These are phyloP conservation scores for Amoebophrya sp. DNA, from an alignment of 169 alveolate genomes.

Conservation along the genomic window DNA sequence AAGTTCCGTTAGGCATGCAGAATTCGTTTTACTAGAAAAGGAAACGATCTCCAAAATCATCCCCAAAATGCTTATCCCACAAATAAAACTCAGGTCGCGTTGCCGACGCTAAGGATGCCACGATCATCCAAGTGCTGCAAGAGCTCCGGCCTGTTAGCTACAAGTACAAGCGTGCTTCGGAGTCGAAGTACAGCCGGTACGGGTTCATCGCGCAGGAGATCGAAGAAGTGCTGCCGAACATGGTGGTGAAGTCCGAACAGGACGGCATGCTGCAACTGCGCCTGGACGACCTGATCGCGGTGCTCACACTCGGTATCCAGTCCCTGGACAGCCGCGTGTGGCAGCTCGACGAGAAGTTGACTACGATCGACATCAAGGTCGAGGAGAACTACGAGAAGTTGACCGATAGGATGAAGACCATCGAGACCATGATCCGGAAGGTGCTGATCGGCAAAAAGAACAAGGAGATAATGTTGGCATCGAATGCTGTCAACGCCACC, in stretches of 20 bases:
- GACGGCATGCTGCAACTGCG: slow-evolving; percentile 15
- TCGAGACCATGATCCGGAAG: not conserved
- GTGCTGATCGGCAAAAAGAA: not conserved
- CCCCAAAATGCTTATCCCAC: not conserved
- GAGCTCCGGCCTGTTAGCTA: slow-evolving; percentile 30
- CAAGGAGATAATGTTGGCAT: no score
- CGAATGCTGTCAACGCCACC: no score
- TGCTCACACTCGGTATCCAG: not conserved
- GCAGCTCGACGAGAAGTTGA: not conserved
- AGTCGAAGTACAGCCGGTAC: not conserved
- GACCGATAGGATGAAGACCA: not conserved
- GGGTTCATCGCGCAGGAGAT: slow-evolving; percentile 34
- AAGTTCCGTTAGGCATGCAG: no score
- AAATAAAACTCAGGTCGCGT: not conserved
- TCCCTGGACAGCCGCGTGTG: not conserved
- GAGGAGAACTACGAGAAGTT: not conserved
- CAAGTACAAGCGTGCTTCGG: not conserved
- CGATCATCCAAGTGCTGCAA: not conserved
- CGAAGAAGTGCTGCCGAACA: not conserved
- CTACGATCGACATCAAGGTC: not conserved
- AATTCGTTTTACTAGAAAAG: no score
- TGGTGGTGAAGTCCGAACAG: not conserved
- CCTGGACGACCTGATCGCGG: slow-evolving; percentile 22
- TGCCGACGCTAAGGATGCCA: not conserved
- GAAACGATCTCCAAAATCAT: no score